Percentiles rank a stretch among this genome's conserved stretches.
phyloP scores from a whole-genome alignment of 441 rosid genomes.

The Viola pubescens region DNA sequence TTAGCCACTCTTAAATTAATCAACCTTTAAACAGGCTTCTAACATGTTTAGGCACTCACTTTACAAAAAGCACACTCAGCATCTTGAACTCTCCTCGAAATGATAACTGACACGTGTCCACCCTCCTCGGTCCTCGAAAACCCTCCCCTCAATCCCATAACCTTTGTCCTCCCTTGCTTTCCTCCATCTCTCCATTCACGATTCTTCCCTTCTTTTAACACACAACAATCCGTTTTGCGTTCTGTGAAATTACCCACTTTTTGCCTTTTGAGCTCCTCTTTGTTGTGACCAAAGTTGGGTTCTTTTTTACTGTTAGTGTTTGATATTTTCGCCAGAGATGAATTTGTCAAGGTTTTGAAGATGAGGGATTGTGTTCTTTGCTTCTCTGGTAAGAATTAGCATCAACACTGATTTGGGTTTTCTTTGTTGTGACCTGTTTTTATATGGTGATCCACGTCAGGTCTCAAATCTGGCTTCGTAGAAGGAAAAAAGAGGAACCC shows the following conservation, averaged over 20 bases:
- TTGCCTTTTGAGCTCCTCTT: not conserved
- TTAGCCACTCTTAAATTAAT: too few relatives aligned
- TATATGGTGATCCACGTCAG: constrained; percentile 26
- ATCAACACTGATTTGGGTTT: constrained; percentile 12
- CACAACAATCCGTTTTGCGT: not conserved
- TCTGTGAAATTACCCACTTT: constrained; percentile 4
- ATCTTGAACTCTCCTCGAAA: constrained; percentile 7
- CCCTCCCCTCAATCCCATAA: constrained; percentile 20
- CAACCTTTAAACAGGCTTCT: too few relatives aligned
- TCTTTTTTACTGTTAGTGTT: not conserved
- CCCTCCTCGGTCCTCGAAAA: constrained; percentile 18
- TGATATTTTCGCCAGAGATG: constrained; percentile 6
- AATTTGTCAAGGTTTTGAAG: constrained; percentile 18
- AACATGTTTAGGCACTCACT: too few relatives aligned
- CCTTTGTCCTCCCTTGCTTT: constrained; percentile 6
- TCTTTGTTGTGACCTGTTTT: constrained; percentile 21
- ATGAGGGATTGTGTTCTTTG: not conserved
- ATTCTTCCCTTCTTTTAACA: not conserved
- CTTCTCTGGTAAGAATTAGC: constrained; percentile 25
- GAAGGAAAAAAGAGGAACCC: constrained; percentile 20
- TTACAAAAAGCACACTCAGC: not conserved
- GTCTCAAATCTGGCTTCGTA: constrained; percentile 34
- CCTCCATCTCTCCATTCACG: not conserved
- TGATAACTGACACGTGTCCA: constrained; percentile 30
- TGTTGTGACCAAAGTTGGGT: too few relatives aligned